Base-by-base conservation (phyloP, 208 protist species). In the Angomonas deanei region DNA sequence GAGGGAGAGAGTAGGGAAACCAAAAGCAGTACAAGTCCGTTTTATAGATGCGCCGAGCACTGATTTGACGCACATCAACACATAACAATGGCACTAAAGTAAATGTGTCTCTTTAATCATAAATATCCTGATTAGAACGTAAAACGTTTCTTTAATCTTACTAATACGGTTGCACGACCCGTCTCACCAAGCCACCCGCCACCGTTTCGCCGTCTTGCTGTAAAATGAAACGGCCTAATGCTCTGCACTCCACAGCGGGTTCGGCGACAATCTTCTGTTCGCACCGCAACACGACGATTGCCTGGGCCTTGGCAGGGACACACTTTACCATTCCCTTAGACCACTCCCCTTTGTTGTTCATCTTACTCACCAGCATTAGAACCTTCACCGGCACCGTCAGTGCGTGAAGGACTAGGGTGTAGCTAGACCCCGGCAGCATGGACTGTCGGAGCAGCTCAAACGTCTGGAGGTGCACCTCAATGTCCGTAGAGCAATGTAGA, bases 251-350 rank as follows among this genome's bases (percentile, higher is more conserved):
- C 42, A 80, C 81, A 3, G 83, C 82, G n/a, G 76, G 61, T 57
- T 91, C 84, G 21, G 91, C 57, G 10, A 82, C 80, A 30, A 94
- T 64, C 26, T 80, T 80, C 17, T 32, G 39, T 27, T 82, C 78
- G 0, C 76, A 57, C 31, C 76, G 74, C 36, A 94, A 78, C n/a
- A 86, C 33, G 47, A 92, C 75, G 42, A 91, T 31, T 30, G 84
- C 82, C 76, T 94, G 88, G 11, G 84, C 61, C 0, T 49, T 61
- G 48, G 82, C 76, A 13, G 84, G 78, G 34, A 94, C 69, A 46
- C 84, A 91, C 74, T 94, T 94, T 31, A 94, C 88, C 84, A 94
- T 92, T 8, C 85, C 84, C 36, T 76, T 86, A 17, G 78, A 88
- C 83, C 88, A 94, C n/a, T 39, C 64, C 1, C 88, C 88, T 1